These are phyloP conservation scores for Helianthus annuus DNA, from an alignment of 129 eudicot species.

Conservation along the genomic window DNA sequence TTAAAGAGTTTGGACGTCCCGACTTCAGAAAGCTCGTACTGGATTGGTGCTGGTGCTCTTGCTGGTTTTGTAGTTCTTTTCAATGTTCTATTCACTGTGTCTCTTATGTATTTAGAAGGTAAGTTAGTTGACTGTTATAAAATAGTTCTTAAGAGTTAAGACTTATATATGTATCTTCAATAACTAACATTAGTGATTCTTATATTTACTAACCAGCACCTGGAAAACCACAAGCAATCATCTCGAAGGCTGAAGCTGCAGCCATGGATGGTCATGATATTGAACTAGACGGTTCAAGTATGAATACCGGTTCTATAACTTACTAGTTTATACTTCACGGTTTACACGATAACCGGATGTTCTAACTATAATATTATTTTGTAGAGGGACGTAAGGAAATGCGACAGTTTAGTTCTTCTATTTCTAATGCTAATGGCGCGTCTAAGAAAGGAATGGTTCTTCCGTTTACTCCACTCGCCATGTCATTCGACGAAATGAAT, in stretches of 20 bases:
- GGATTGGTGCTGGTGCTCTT: slow-evolving; percentile 55
- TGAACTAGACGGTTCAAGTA: slow-evolving; percentile 15
- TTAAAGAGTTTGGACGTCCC: slow-evolving; percentile 37
- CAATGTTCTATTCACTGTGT: slow-evolving; percentile 45
- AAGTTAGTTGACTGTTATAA: neutral
- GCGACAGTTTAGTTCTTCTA: slow-evolving; percentile 8
- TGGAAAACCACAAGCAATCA: slow-evolving; percentile 71
- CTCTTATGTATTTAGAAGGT: slow-evolving; percentile 51
- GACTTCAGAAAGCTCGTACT: slow-evolving; percentile 45
- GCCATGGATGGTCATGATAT: slow-evolving; percentile 28
- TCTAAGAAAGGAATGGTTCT: slow-evolving; percentile 62
- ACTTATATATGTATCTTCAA: neutral
- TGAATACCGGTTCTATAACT: neutral
- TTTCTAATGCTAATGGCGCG: slow-evolving; percentile 22
- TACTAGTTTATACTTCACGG: neutral
- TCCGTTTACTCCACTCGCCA: slow-evolving; percentile 56
- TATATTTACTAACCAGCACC: slow-evolving; percentile 43
- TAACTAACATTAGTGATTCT: slow-evolving; percentile 1
- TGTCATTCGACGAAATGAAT: slow-evolving; percentile 51
- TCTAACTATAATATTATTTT: slow-evolving; percentile 2
- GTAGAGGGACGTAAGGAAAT: slow-evolving; percentile 11
- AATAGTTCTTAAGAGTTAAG: neutral
- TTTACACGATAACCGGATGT: slow-evolving; percentile 5
- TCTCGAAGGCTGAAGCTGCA: slow-evolving; percentile 51
- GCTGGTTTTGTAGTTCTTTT: slow-evolving; percentile 42